Percentiles rank a stretch among this genome's conserved stretches.
These are phyloP conservation scores for Thraustotheca clavata DNA, from an alignment of 352 stramenopile species.

Conservation along the genomic window DNA sequence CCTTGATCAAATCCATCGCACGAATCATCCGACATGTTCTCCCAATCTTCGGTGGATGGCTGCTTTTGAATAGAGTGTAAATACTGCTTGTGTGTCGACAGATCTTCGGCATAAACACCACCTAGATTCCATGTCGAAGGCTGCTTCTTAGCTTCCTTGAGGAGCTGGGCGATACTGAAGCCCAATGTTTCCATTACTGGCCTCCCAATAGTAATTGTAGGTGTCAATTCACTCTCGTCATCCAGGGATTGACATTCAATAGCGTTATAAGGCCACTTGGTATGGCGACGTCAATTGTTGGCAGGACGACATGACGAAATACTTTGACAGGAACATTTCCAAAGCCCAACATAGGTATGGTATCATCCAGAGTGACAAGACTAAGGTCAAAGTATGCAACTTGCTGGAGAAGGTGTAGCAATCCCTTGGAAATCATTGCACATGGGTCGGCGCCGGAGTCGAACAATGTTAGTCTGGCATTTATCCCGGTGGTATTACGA, in stretches of 20 bases:
- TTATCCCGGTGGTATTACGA: too few relatives aligned
- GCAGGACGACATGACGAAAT: neutral
- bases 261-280: neutral
- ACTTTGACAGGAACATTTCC: neutral
- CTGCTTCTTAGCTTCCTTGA: neutral
- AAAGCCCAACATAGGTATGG: neutral
- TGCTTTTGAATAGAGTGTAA: too few relatives aligned
- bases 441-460: neutral
- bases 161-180: neutral
- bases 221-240: neutral
- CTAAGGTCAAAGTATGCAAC: neutral
- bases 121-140: neutral
- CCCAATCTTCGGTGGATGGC: too few relatives aligned
- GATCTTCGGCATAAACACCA: too few relatives aligned
- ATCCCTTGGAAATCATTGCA: neutral
- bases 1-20: too few relatives aligned
- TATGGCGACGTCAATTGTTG: neutral
- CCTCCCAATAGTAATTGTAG: neutral
- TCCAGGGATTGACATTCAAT: neutral
- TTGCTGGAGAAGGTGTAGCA: neutral
- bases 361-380: neutral
- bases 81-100: too few relatives aligned
- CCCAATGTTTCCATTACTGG: conserved; percentile 15
- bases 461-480: neutral
- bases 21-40: too few relatives aligned